Base-by-base conservation (phyloP, 78 protist genomes). In the Dictyostelium brefeldianum region DNA sequence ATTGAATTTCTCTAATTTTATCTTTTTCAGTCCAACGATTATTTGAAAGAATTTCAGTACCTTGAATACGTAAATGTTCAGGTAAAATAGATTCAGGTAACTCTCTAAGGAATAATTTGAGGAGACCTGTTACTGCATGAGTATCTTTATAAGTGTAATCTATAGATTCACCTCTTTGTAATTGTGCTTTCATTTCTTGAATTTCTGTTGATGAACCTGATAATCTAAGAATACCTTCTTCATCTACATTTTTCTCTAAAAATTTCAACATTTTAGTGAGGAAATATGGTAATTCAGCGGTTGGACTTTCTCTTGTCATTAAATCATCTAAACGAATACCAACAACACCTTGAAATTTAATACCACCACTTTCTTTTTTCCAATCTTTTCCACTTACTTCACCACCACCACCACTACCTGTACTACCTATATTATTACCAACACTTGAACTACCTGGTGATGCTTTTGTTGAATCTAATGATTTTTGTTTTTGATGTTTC, bases 91-190 rank as follows among this genome's bases (percentile, higher is more conserved):
- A 56, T 31, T 93, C 96, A 0, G 96, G 96, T 46, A 93, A 54
- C 41, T 93, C 96, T 27, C 96, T 9, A 18, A 93, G 85, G 22
- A 71, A 93, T 12, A 85, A 51, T 46, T 93, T 93, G 20, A 93
- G 25, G 3, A 93, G 17, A 46, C 96, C 96, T 1, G 96, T 90
- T 7, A 93, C 96, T 1, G 84, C 92, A 53, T 93, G 85, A 4
- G 96, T 36, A 50, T 91, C 95, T 41, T 73, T 81, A n/a, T 46
- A 27, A 7, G 75, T 62, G 53, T 83, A 91, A 43, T 91, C 90
- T 0, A 91, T 59, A 7, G 65, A 53, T 27, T 80, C 83, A 14
- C 95, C 95, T 25, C 77, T 80, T 15, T 91, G 70, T 47, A 91
- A 51, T 27, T 59, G 53, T 10, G 27, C 36, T 73, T 78, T 82